phyloP scores from a whole-genome alignment of 2,329 filamentous ascomycete genomes.

The Botrytis sinoallii region DNA sequence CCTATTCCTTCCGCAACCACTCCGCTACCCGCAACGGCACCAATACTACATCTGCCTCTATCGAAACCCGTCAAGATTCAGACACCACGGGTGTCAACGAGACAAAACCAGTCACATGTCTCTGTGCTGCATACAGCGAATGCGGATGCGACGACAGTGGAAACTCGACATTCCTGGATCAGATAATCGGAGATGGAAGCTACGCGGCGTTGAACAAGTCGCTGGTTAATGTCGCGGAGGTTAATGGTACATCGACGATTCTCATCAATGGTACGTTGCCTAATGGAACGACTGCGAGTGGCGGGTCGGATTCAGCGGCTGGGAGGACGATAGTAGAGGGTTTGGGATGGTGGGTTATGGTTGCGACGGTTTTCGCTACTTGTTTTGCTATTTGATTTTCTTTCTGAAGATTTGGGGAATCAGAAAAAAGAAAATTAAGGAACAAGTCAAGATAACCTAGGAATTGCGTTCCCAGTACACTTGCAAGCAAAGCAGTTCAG shows the following conservation, averaged over 20 bases:
- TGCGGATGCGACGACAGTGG: constrained; percentile 71
- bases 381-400: constrained; percentile 15
- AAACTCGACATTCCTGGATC: constrained; percentile 55
- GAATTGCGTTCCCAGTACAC: background rate
- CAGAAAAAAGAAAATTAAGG: background rate
- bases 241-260: constrained; percentile 63
- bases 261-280: constrained; percentile 74
- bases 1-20: constrained; percentile 52
- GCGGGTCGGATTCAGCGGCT: constrained; percentile 42
- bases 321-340: constrained; percentile 20
- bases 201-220: constrained; percentile 58
- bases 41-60: constrained; percentile 42
- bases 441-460: background rate
- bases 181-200: constrained; percentile 63
- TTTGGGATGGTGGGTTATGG: constrained; percentile 34
- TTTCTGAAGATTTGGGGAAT: too few relatives aligned
- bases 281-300: constrained; percentile 59
- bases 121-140: constrained; percentile 52
- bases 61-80: constrained; percentile 32
- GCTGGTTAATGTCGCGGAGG: constrained; percentile 57
- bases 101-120: constrained; percentile 58
- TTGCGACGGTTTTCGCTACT: constrained; percentile 29
- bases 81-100: constrained; percentile 46
- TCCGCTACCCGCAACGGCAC: constrained; percentile 33
- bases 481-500: background rate